Percentiles rank a stretch among this genome's conserved stretches.
These are phyloP conservation scores for Beauveria pseudobassiana DNA, from an alignment of 2,329 filamentous ascomycete genomes.

Conservation along the genomic window DNA sequence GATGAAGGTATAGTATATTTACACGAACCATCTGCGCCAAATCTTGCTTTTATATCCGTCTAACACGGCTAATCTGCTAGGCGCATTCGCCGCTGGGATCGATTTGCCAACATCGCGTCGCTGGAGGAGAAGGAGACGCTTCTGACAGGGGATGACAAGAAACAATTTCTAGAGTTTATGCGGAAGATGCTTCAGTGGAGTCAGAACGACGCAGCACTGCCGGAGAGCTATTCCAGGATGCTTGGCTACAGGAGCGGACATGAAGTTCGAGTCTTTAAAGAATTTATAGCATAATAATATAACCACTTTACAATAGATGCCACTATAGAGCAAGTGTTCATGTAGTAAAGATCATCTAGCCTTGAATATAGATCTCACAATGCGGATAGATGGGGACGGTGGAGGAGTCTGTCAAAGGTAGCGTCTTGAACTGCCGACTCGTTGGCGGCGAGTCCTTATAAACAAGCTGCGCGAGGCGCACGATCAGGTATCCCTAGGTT, in stretches of 20 bases:
- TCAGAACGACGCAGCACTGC: neutral
- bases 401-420: too few species aligned
- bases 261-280: neutral
- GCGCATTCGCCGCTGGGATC: neutral
- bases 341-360: too few species aligned
- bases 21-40: neutral
- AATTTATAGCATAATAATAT: neutral
- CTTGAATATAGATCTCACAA: too few species aligned
- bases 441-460: too few species aligned
- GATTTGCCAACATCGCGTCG: neutral
- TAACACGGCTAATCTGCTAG: neutral
- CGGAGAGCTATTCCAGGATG: neutral
- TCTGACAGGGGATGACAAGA: neutral
- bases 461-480: too few species aligned
- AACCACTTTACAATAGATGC: neutral
- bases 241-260: neutral
- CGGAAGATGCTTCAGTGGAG: neutral
- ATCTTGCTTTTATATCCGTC: neutral
- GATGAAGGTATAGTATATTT: neutral
- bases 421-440: too few species aligned
- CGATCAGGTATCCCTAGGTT: too few species aligned
- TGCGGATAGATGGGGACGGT: too few species aligned
- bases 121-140: neutral
- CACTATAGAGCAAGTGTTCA: too few species aligned
- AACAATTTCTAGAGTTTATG: neutral